Base-by-base conservation (phyloP, 192 early-diverging fungal species). In the Umbelopsis vinacea region DNA sequence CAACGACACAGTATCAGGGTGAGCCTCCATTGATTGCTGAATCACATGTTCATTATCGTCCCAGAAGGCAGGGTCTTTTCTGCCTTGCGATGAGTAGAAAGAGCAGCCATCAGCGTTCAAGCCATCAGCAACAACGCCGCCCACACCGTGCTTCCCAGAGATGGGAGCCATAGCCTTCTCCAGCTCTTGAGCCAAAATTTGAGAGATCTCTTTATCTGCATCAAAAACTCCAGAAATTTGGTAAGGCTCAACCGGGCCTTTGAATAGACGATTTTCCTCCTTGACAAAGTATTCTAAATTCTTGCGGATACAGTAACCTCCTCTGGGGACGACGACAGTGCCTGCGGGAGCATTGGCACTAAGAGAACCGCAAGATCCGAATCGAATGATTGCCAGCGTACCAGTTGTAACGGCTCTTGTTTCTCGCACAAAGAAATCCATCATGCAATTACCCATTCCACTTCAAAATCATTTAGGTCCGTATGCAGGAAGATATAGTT, bases 351-450 rank as follows among this genome's bases (percentile, higher is more conserved):
- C 83, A 3, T 22, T 40, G 4, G 71, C 38, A 0, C 86, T 86
- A 33, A 96, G 81, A 29, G 89, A 91, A 8, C 95, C 95, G 66
- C 96, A 98, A 6, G 93, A 93, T 0, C 96, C 96, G 66, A 96
- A 88, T 29, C 95, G 81, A 52, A 95, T 88, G 23, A 97, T 93
- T 15, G 83, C 72, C 73, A 98, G 69, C 4, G 91, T 90, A 0
- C 96, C 96, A 12, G 85, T 74, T 7, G 90, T 87, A 6, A 94
- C 89, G 43, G 92, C 91, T 46, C 96, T 85, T 23, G 86, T 84
- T 78, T 98, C 96, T 23, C 96, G 87, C 19, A 97, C 88, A 72
- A 97, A 91, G 70, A 97, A 93, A 77, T 97, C 96, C 89, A 94
- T 93, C 90, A 94, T 95, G 4, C 90, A 79, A 19, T 86, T 76